Evolutionary conservation across 164 flowering plant genomes (phyloP).

Genomic region (Saururus chinensis): DNA sequence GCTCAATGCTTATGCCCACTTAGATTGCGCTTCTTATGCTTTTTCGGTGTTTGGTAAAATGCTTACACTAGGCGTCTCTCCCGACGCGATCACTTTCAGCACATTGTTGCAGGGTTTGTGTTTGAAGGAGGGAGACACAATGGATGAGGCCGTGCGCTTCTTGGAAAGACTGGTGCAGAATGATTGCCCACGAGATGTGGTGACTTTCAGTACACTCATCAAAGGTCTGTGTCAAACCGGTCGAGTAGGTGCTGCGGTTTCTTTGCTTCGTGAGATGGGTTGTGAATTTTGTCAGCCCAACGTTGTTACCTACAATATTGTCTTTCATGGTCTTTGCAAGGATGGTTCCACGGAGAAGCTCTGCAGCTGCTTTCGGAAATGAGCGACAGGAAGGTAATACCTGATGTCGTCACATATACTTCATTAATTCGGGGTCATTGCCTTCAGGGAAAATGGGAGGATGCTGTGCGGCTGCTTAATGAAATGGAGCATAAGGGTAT

Average conservation of each 20-base stretch:
- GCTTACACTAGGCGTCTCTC: conserved; percentile 7
- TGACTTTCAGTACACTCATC: too few relatives aligned
- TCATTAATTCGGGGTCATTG: too few relatives aligned
- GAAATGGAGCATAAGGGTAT: too few relatives aligned
- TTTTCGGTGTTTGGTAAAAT: conserved; percentile 9
- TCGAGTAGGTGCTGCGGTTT: not conserved
- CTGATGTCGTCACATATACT: too few relatives aligned
- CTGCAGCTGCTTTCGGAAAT: not conserved
- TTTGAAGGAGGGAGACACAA: not conserved
- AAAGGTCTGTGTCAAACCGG: conserved; percentile 15
- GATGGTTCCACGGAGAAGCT: not conserved
- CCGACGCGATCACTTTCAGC: not conserved
- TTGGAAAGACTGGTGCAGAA: too few relatives aligned
- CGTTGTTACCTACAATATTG: not conserved
- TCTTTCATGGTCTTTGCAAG: not conserved
- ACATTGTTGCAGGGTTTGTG: conserved; percentile 10
- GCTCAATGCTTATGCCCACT: too few relatives aligned
- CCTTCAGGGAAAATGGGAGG: too few relatives aligned
- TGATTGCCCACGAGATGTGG: too few relatives aligned
- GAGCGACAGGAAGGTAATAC: too few relatives aligned
- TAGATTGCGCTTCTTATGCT: too few relatives aligned
- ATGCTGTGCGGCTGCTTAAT: too few relatives aligned
- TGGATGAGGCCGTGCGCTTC: not conserved
- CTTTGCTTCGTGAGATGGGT: conserved; percentile 2
- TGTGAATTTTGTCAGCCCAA: not conserved